A percentile compares a stretch with the other conserved stretches of the same genome.
phyloP scores from a whole-genome alignment of 2,329 filamentous ascomycete species.

The Pezizomycotina sp. region DNA sequence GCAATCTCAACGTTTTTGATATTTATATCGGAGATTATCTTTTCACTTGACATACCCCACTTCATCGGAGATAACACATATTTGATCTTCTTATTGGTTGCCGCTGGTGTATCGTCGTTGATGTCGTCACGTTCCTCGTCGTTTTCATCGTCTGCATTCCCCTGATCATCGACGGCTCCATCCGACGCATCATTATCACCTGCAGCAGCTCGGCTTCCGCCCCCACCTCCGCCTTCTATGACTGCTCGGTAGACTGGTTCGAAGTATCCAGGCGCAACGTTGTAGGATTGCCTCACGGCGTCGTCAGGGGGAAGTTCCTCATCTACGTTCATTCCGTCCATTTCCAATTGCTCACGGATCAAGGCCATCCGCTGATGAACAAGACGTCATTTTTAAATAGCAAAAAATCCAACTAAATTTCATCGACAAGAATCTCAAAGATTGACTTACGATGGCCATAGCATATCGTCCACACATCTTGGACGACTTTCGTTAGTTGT shows the following conservation, averaged over 20 bases:
- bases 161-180: slow-evolving; percentile 23
- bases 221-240: slow-evolving; percentile 43
- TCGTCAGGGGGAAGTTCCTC: slow-evolving; percentile 16
- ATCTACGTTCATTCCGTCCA: slow-evolving; percentile 14
- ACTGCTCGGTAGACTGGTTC: slow-evolving; percentile 76
- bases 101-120: slow-evolving; percentile 13
- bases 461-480: slow-evolving; percentile 20
- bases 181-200: slow-evolving; percentile 21
- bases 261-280: slow-evolving; percentile 76
- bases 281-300: slow-evolving; percentile 56
- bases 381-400: not conserved
- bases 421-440: not conserved
- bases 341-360: slow-evolving; percentile 16
- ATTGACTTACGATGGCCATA: slow-evolving; percentile 15
- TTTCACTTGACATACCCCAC: slow-evolving; percentile 44
- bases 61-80: slow-evolving; percentile 88
- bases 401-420: not conserved
- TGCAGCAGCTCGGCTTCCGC: slow-evolving; percentile 33
- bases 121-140: slow-evolving; percentile 19
- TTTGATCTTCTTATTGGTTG: slow-evolving; percentile 31
- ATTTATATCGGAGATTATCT: not conserved
- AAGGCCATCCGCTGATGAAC: slow-evolving; percentile 12
- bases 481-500: not conserved
- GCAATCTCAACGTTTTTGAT: not conserved
- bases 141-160: slow-evolving; percentile 18